These are phyloP conservation scores for Solanum ossicruentum DNA, from an alignment of 257 asterid genomes.

Conservation along the genomic window DNA sequence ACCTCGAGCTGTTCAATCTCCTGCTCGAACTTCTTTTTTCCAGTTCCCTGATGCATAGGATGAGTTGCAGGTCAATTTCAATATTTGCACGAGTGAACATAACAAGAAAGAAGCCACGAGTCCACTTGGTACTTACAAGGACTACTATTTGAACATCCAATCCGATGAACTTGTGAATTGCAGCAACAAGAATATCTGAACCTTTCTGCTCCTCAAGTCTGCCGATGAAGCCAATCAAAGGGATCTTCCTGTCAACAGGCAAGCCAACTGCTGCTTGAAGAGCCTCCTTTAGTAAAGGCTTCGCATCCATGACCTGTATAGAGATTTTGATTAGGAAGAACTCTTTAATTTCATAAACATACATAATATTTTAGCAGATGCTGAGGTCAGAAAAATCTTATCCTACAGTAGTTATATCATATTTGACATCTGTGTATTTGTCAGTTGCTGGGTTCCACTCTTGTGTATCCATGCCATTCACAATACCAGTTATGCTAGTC, in stretches of 20 bases:
- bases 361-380: neutral
- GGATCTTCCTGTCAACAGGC: constrained; percentile 68
- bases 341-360: neutral
- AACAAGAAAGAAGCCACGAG: neutral
- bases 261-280: constrained; percentile 92
- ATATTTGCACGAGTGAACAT: neutral
- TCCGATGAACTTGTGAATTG: constrained; percentile 60
- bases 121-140: constrained; percentile 43
- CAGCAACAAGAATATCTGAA: constrained; percentile 82
- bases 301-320: constrained; percentile 60
- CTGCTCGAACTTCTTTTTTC: constrained; percentile 69
- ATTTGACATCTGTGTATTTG: constrained; percentile 52
- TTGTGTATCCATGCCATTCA: constrained; percentile 82
- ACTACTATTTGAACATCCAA: constrained; percentile 69
- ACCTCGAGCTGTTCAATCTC: constrained; percentile 84
- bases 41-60: constrained; percentile 57
- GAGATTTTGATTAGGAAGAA: neutral
- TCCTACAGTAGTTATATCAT: constrained; percentile 66
- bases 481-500: constrained; percentile 44
- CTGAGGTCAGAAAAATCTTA: neutral
- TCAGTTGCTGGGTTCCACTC: constrained; percentile 95
- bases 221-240: constrained; percentile 89
- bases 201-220: constrained; percentile 98
- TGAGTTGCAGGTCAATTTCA: neutral
- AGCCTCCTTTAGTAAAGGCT: constrained; percentile 79